Evolutionary conservation across 257 asterid species (phyloP), one percentile per base, ranked within the genome.

Genomic region (Cynanchum wilfordii): DNA sequence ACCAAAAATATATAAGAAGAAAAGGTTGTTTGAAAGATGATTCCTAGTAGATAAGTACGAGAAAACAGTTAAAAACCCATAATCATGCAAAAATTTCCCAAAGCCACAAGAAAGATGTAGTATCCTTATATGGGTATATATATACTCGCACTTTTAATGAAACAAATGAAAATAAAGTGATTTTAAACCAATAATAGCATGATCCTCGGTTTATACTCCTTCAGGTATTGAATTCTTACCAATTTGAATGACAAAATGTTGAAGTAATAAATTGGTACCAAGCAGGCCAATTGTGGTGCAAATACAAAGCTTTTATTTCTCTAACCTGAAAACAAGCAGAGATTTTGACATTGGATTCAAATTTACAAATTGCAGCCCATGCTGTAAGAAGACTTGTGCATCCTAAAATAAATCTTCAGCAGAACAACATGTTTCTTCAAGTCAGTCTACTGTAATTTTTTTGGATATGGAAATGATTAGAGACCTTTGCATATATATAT

Each of bases 211-310:
- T 68, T 36, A n/a, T 50, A 17, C 66, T 47, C 70, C 10, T 59
- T 42, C 33, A 70, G 78, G n/a, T 15, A 56, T 10, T 19, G 40
- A 16, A 15, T 71, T n/a, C 89, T 84, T 82, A 95, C 97, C 99
- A 95, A 80, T 74, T 86, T 71, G 84, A 86, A 86, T 92, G 99
- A 75, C 97, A 89, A 78, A 91, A 92, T 42, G 98, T 90, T n/a
- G 99, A 81, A 12, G 99, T 91, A 75, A 90, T 90, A 79, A 95
- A 95, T 84, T 92, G 99, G 85, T 87, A 91, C 98, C 99, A 92
- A 77, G 83, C 84, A 70, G 99, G 98, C 79, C 64, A 85, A 78
- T 79, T 86, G 83, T 94, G 97, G 84, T 94, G 87, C 57, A 95
- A 89, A 82, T 94, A 94, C 77, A 94, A 87, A 63, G 78, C 84